Base-by-base conservation (phyloP, 2,329 filamentous ascomycete genomes). In the Coniella vitis region DNA sequence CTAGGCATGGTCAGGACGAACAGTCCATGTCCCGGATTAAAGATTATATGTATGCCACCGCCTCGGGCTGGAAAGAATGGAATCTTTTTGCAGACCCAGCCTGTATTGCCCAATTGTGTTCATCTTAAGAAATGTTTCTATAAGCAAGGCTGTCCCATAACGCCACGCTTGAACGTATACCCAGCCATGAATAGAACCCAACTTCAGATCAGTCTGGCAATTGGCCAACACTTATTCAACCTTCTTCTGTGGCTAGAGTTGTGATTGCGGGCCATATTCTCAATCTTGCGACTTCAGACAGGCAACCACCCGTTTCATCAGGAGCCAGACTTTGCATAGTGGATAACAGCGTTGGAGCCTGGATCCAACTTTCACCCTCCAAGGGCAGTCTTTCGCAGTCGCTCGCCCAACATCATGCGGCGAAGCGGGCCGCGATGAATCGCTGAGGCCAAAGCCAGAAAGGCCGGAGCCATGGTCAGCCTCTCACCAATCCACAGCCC, bases 401-500 rank as follows among this genome's bases (percentile, higher is more conserved):
- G 7, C 7, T 10, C 3, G 25, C 16, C 17, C 29, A 29, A 12
- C 16, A 17, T 17, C 9, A 21, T 21, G 20, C 3, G 31, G 38
- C 25, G 25, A 29, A 10, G 10, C n/a, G 17, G 35, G 16, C 8
- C 29, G 45, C 13, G 31, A 16, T 29, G 20, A 32, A 17, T 16
- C 25, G 25, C 29, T n/a, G 36, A 39, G 37, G 35, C 35, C 34
- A 22, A 13, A 29, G 35, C 29, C 19, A 19, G 17, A 47, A 19
- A 40, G 45, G 13, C 22, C 38, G 17, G 34, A 39, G 38, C 43
- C 42, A 38, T 45, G 40, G 38, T 22, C n/a, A 40, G 51, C 34
- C 53, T 58, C 51, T 55, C 71, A 95, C 85, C 87, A 97, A 63
- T 96, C 90, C 35, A 87, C 90, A 1, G 90, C 89, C 87, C 93